Conservation (phyloP, 2,329 filamentous ascomycete genomes). For the Pseudonectria buxi region DNA sequence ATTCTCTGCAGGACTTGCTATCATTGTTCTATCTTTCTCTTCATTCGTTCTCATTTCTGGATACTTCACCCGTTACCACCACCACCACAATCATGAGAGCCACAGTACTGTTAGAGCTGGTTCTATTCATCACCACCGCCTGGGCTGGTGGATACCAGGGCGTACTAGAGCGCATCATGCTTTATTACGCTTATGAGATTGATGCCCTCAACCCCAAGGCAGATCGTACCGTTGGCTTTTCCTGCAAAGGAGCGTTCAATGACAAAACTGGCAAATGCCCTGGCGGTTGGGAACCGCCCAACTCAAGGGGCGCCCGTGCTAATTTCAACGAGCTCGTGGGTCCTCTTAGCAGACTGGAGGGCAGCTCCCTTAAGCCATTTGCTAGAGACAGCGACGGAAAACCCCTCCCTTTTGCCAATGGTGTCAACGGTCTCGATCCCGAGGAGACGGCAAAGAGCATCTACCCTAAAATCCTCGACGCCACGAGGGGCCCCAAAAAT, state of each 20-base stretch:
- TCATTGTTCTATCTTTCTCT: too few species aligned
- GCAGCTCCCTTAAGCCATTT: neutral
- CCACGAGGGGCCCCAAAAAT: neutral
- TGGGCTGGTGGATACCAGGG: conserved; percentile 5
- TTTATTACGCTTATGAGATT: conserved; percentile 8
- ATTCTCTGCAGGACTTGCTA: too few species aligned
- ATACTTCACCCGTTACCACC: too few species aligned
- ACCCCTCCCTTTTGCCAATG: neutral
- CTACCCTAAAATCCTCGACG: neutral
- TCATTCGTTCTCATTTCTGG: too few species aligned
- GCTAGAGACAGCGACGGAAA: conserved; percentile 1
- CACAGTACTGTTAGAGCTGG: too few species aligned
- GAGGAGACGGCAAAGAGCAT: conserved; percentile 1
- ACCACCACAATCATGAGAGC: too few species aligned
- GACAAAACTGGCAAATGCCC: neutral
- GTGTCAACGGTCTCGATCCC: neutral
- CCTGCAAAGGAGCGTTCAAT: conserved; percentile 1
- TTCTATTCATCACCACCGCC: conserved; percentile 2
- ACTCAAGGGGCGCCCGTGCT: neutral
- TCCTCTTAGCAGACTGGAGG: neutral
- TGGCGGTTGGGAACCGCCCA: neutral
- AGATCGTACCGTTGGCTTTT: conserved; percentile 1
- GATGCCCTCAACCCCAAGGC: conserved; percentile 4
- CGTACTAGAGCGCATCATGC: conserved; percentile 3
- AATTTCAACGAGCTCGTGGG: conserved; percentile 2